These are phyloP conservation scores for Asterophora parasitica DNA, from an alignment of 768 basidiomycete species.

Conservation along the genomic window DNA sequence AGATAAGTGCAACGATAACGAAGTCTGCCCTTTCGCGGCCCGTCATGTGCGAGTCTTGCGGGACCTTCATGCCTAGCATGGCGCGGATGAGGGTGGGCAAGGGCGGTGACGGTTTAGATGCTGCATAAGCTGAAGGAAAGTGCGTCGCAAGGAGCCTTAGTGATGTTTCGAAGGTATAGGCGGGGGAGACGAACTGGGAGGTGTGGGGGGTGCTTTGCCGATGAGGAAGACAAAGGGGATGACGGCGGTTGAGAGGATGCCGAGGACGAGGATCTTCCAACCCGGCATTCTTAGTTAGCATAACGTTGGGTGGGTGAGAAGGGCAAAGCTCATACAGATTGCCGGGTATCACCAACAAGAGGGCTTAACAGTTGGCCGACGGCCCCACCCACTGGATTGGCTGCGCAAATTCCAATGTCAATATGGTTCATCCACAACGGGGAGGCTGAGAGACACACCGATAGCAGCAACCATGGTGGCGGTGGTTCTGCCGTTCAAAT, in stretches of 20 bases:
- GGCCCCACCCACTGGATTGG: slow-evolving; percentile 72
- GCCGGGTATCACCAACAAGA: slow-evolving; percentile 43
- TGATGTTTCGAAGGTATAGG: neutral
- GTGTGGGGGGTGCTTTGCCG: slow-evolving; percentile 58
- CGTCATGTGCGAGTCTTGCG: slow-evolving; percentile 53
- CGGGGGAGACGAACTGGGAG: slow-evolving; percentile 55
- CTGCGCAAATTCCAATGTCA: slow-evolving; percentile 30
- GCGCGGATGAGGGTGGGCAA: slow-evolving; percentile 51
- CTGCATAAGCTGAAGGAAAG: slow-evolving; percentile 52
- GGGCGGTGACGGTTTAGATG: slow-evolving; percentile 52
- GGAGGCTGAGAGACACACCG: slow-evolving; percentile 25
- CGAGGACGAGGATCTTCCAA: slow-evolving; percentile 61
- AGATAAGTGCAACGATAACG: slow-evolving; percentile 48
- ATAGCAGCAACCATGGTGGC: slow-evolving; percentile 62
- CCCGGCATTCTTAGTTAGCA: neutral
- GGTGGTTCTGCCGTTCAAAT: slow-evolving; percentile 68
- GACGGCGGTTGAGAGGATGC: slow-evolving; percentile 61
- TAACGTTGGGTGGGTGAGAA: neutral
- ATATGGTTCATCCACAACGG: neutral
- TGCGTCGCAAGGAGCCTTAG: slow-evolving; percentile 1
- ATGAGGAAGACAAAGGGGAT: slow-evolving; percentile 59
- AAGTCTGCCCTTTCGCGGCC: slow-evolving; percentile 69
- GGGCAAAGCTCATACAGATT: slow-evolving; percentile 44
- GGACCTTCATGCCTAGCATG: slow-evolving; percentile 39
- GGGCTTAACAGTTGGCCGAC: slow-evolving; percentile 73